Conservation (phyloP, 2,329 filamentous ascomycete species). For the Cladobotryum protrusum region DNA sequence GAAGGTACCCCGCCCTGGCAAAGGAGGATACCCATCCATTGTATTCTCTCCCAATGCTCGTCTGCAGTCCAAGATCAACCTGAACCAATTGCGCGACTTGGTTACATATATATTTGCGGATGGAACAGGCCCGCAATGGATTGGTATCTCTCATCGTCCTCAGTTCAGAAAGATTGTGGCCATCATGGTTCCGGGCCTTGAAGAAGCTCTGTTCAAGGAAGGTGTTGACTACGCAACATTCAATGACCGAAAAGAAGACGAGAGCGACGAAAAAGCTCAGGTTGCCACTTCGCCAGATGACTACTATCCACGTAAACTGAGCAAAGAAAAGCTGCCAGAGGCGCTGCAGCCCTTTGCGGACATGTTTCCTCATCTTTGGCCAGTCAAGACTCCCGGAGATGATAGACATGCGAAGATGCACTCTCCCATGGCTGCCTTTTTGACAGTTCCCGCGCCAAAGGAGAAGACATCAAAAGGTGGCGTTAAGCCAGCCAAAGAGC, state of each 20-base stretch:
- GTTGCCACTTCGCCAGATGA: conserved; percentile 47
- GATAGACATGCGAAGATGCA: conserved; percentile 73
- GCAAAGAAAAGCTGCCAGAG: conserved; percentile 44
- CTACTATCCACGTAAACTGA: conserved; percentile 51
- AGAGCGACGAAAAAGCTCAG: conserved; percentile 25
- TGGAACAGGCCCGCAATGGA: conserved; percentile 58
- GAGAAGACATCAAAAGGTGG: conserved; percentile 54
- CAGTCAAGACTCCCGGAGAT: conserved; percentile 80
- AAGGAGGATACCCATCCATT: conserved; percentile 55
- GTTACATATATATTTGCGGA: conserved; percentile 63
- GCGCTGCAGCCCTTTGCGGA: conserved; percentile 63
- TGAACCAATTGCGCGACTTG: conserved; percentile 57
- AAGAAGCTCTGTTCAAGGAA: conserved; percentile 80
- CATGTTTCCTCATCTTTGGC: conserved; percentile 86
- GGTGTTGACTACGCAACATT: conserved; percentile 44
- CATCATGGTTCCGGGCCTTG: conserved; percentile 86
- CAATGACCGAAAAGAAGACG: conserved; percentile 27
- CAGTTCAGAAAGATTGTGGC: conserved; percentile 74
- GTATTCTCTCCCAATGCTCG: conserved; percentile 51
- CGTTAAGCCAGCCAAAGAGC: conserved; percentile 55
- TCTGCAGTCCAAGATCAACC: conserved; percentile 55
- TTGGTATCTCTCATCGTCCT: conserved; percentile 55
- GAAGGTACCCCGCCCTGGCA: conserved; percentile 51
- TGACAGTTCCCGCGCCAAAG: conserved; percentile 67
- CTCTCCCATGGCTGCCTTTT: conserved; percentile 79